Base-by-base conservation (phyloP, 495 filamentous ascomycete species). In the Alectoria sarmentosa region DNA sequence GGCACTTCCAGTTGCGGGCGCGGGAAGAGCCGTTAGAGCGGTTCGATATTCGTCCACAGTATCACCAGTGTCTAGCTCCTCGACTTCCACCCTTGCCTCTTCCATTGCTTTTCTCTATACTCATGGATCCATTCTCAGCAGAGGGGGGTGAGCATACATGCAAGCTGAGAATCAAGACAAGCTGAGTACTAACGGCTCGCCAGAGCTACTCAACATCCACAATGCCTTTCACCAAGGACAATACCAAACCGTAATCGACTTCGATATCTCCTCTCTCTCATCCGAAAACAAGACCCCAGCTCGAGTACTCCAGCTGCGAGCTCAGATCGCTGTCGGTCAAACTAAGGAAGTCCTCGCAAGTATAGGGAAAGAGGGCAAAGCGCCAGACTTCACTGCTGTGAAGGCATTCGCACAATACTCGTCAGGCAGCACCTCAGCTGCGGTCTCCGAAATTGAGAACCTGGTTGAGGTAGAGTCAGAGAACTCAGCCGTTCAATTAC, bases 221-320 rank as follows among this genome's bases (percentile, higher is more conserved):
- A 96, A 88, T 78, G 84, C 90, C 80, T 97, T 96, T 84, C 89
- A 94, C 82, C 89, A 92, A 73, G 90, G 90, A 73, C 90, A 93
- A 78, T 96, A 90, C 83, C 79, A 87, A 61, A 78, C 84, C 63
- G 91, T 94, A 67, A 74, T 93, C 76, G 87, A 91, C 77, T 92
- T 89, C 76, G 86, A 91, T 76, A 86, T 84, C 34, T 82, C 87
- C 8, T 77, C 86, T 54, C 85, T 97, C 65, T 91, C 90, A 61
- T 37, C 86, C 64, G 83, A 88, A 70, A 96, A 97, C 77, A 76
- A 78, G 42, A 78, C 91, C 6, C 84, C 91, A 30, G 89, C 91
- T n/a, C 87, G 86, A 48, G 80, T 96, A 19, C 83, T 96, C 64
- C 79, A 86, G 73, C 84, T 90, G 61, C 91, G 94, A 71, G 86